phyloP scores from a whole-genome alignment of 1,284 basidiomycete genomes.

The Puccinia coronata region DNA sequence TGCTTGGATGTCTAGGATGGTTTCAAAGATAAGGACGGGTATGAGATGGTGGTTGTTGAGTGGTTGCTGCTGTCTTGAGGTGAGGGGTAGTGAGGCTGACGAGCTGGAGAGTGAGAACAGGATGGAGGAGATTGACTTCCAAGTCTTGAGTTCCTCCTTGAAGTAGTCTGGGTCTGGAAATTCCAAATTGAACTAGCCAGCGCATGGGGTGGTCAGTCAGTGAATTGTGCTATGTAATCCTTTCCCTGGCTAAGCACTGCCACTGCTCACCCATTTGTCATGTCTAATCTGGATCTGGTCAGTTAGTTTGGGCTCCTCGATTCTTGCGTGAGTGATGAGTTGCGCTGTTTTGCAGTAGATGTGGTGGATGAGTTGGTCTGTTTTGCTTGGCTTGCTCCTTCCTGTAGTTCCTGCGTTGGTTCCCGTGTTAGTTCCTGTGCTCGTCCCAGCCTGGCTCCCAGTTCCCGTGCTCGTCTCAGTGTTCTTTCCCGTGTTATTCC shows the following conservation, averaged over 20 bases:
- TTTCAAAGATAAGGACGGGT: conserved; percentile 39
- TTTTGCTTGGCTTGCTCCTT: not conserved
- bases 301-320: not conserved
- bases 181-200: conserved; percentile 48
- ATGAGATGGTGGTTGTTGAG: conserved; percentile 16
- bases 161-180: conserved; percentile 37
- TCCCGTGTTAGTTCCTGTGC: no score
- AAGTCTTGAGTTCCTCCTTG: conserved; percentile 44
- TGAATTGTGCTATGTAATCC: no score
- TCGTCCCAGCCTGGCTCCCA: no score
- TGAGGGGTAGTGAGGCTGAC: no score
- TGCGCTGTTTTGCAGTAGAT: conserved; percentile 41
- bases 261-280: conserved; percentile 40
- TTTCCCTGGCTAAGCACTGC: not conserved
- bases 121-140: conserved; percentile 44
- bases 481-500: no score
- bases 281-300: not conserved
- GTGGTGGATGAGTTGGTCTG: conserved; percentile 40
- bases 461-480: no score
- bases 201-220: not conserved
- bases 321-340: conserved; percentile 26
- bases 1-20: conserved; percentile 35
- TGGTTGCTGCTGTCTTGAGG: no score
- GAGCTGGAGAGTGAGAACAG: no score
- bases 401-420: no score